phyloP scores from a whole-genome alignment of 176 grass and related monocot species.

The Carex pumila region DNA sequence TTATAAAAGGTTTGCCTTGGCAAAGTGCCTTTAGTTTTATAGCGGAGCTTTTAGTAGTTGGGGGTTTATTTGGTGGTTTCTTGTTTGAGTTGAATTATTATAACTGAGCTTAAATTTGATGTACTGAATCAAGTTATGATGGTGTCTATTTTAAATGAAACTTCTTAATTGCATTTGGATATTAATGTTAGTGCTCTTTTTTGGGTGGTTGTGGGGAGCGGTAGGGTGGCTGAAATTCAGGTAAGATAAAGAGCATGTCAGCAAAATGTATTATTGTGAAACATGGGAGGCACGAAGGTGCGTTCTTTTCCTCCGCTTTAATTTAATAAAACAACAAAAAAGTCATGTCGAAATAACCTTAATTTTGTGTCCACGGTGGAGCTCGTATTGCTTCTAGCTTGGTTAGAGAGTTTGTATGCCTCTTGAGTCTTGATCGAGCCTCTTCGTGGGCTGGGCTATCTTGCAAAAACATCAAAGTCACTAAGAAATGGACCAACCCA shows the following conservation, averaged over 20 bases:
- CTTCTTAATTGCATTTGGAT: background rate
- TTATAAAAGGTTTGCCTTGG: constrained; percentile 10
- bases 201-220: background rate
- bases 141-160: background rate
- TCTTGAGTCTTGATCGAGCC: background rate
- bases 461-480: background rate
- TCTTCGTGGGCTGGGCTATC: background rate
- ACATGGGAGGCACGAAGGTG: background rate
- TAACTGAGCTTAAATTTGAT: constrained; percentile 4
- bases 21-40: constrained; percentile 16
- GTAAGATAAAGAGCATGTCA: background rate
- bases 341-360: too few relatives aligned
- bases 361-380: too few relatives aligned
- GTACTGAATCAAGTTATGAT: background rate
- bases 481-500: background rate
- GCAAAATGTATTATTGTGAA: background rate
- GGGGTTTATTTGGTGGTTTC: constrained; percentile 16
- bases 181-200: background rate
- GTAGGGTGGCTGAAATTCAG: background rate
- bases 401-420: background rate
- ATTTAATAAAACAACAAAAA: too few relatives aligned
- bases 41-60: constrained; percentile 27
- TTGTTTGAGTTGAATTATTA: constrained; percentile 2
- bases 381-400: too few relatives aligned
- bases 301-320: background rate